phyloP scores from a whole-genome alignment of 495 filamentous ascomycete species.

The Penicillium verhagenii region DNA sequence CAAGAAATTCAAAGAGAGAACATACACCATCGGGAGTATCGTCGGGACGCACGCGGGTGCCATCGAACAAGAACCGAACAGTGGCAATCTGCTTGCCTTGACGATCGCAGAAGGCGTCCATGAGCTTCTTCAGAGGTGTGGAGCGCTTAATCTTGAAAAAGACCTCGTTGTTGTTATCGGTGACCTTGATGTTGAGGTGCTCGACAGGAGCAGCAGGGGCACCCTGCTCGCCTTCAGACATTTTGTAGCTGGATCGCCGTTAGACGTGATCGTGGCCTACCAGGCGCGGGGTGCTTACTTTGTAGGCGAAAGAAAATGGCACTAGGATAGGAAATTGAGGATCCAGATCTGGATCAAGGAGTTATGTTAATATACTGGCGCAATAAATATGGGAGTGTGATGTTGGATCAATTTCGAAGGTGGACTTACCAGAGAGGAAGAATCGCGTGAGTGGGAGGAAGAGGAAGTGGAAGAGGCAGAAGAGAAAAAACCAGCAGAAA shows the following conservation, averaged over 20 bases:
- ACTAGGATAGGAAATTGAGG: neutral
- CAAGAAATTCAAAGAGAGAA: conserved; percentile 18
- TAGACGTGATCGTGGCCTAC: neutral
- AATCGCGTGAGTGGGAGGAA: neutral
- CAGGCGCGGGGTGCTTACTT: conserved; percentile 7
- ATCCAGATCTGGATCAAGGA: neutral
- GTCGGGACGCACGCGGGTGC: conserved; percentile 78
- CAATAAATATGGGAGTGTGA: no score
- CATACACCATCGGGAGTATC: conserved; percentile 92
- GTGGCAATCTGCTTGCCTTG: conserved; percentile 83
- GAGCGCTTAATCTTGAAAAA: conserved; percentile 99
- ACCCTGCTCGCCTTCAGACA: conserved; percentile 40
- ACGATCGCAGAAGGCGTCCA: conserved; percentile 98
- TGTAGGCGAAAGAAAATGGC: neutral
- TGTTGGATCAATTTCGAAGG: neutral
- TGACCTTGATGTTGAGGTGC: conserved; percentile 99
- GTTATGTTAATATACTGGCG: neutral
- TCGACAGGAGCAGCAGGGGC: conserved; percentile 64
- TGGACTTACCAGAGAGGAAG: conserved; percentile 3
- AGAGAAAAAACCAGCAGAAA: conserved; percentile 28
- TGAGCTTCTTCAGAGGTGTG: conserved; percentile 93
- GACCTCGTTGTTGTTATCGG: conserved; percentile 99
- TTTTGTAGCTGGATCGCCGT: conserved; percentile 1
- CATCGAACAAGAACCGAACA: conserved; percentile 95
- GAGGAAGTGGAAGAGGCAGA: conserved; percentile 10